These are phyloP conservation scores for Phyllosticta ampelicida DNA, from an alignment of 2,329 filamentous ascomycete genomes.

Conservation along the genomic window DNA sequence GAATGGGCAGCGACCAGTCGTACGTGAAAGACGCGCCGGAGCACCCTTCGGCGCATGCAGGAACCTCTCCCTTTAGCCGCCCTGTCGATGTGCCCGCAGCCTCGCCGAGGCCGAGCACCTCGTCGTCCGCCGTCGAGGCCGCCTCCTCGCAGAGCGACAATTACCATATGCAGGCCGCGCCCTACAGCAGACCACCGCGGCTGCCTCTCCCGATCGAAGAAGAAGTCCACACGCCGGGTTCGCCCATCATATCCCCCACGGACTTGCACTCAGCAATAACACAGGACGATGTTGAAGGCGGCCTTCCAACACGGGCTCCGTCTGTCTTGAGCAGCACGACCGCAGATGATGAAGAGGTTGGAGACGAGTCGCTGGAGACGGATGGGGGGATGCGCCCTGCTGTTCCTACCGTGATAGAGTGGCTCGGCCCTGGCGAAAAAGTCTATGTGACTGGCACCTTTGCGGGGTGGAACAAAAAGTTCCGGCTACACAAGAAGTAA, in stretches of 20 bases:
- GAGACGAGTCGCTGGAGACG: conserved; percentile 55
- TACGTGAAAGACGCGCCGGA: conserved; percentile 17
- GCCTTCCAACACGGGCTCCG: conserved; percentile 43
- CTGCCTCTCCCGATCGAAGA: conserved; percentile 89
- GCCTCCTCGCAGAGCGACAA: conserved; percentile 13
- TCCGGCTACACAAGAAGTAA: conserved; percentile 75
- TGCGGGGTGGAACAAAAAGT: conserved; percentile 94
- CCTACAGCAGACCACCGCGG: conserved; percentile 62
- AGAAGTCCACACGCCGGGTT: conserved; percentile 79
- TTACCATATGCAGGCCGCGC: conserved; percentile 29
- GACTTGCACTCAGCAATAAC: conserved; percentile 44
- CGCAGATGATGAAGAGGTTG: conserved; percentile 54
- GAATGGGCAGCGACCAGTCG: conserved; percentile 33
- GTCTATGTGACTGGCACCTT: conserved; percentile 97
- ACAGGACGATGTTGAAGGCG: conserved; percentile 35
- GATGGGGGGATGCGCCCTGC: conserved; percentile 65
- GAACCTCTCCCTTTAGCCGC: conserved; percentile 22
- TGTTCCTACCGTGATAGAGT: conserved; percentile 77
- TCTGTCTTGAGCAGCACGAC: conserved; percentile 46
- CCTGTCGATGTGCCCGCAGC: conserved; percentile 30
- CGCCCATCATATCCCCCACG: conserved; percentile 69
- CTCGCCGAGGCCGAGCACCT: conserved; percentile 10
- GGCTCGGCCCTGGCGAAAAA: conserved; percentile 73
- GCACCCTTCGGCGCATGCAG: neutral
- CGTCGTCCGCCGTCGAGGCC: conserved; percentile 20